These are phyloP conservation scores for Quercus gilva DNA, from an alignment of 306 rosid genomes.

Conservation along the genomic window DNA sequence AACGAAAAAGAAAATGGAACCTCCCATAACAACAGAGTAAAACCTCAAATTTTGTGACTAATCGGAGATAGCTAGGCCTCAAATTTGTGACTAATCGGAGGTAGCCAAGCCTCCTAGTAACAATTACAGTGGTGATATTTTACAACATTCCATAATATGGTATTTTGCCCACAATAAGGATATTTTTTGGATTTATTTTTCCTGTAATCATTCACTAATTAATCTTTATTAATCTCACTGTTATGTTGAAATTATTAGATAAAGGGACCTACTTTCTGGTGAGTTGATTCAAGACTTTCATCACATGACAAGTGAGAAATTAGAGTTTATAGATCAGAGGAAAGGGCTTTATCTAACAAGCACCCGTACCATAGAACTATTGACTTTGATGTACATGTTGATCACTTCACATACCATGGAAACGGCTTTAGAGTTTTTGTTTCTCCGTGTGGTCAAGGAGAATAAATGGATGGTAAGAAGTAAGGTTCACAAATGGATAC, in stretches of 20 bases:
- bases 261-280: conserved; percentile 64
- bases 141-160: too few relatives aligned
- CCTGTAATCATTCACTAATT: background rate
- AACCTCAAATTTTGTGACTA: too few relatives aligned
- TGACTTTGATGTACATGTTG: conserved; percentile 80
- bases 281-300: conserved; percentile 74
- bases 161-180: too few relatives aligned
- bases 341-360: conserved; percentile 66
- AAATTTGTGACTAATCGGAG: too few relatives aligned
- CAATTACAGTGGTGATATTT: too few relatives aligned
- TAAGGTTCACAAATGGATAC: too few relatives aligned
- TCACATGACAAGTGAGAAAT: conserved; percentile 56
- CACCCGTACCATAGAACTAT: conserved; percentile 78
- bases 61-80: too few relatives aligned
- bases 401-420: conserved; percentile 56
- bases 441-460: background rate
- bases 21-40: too few relatives aligned
- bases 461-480: background rate
- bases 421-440: background rate
- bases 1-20: too few relatives aligned
- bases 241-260: conserved; percentile 43
- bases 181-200: background rate
- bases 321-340: conserved; percentile 53
- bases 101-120: too few relatives aligned
- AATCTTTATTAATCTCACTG: conserved; percentile 1